phyloP scores from a whole-genome alignment of 176 grass and related monocot genomes.

The Cymbopogon citratus region DNA sequence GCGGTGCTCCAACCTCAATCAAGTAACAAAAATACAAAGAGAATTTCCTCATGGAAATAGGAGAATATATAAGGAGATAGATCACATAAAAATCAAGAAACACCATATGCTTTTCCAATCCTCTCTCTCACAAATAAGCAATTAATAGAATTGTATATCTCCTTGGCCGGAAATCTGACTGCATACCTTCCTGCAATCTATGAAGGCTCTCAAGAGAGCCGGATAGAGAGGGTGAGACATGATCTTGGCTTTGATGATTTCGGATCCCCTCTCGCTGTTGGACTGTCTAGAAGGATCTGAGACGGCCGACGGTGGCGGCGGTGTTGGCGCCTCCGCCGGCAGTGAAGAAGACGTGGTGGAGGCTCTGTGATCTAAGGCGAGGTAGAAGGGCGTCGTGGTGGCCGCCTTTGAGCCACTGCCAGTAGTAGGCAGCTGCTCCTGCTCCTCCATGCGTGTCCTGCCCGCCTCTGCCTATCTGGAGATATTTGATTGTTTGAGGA shows the following conservation, averaged over 20 bases:
- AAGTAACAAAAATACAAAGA: constrained; percentile 2
- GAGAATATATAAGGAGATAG: neutral
- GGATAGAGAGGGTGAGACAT: constrained; percentile 73
- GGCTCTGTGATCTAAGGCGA: constrained; percentile 21
- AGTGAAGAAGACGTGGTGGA: constrained; percentile 12
- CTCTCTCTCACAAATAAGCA: neutral
- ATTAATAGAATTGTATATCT: neutral
- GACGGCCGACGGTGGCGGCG: neutral
- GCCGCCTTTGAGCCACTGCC: constrained; percentile 32
- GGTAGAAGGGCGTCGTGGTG: constrained; percentile 31
- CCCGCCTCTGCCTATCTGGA: constrained; percentile 8
- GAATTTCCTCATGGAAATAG: neutral
- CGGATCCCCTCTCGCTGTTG: constrained; percentile 17
- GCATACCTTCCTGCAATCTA: constrained; percentile 77
- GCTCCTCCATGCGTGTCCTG: constrained; percentile 42
- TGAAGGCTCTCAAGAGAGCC: constrained; percentile 60
- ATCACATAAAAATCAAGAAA: neutral
- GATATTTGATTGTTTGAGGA: constrained; percentile 16
- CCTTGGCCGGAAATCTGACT: neutral
- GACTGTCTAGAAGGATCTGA: constrained; percentile 24
- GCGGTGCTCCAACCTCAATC: constrained; percentile 76
- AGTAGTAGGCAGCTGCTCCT: constrained; percentile 40
- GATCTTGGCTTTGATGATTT: constrained; percentile 69
- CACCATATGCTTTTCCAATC: neutral
- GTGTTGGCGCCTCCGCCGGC: neutral